phyloP scores from a whole-genome alignment of 305 asterid genomes.

The Fraxinus ornus region DNA sequence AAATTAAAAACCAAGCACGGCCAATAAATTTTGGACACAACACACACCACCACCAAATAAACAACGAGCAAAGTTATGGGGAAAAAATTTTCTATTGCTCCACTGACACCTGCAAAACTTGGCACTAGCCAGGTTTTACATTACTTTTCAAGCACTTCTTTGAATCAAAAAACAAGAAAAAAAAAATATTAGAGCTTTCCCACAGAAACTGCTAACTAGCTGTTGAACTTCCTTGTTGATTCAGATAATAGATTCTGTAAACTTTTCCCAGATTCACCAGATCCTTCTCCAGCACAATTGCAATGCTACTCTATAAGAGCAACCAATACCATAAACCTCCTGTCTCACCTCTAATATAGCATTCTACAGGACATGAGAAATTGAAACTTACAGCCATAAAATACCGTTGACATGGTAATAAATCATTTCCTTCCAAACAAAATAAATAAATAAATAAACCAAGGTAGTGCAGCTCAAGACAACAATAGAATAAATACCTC shows the following conservation, averaged over 20 bases:
- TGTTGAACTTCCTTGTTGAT: not conserved
- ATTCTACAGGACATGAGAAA: not conserved
- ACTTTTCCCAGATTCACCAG: not conserved
- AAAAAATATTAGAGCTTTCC: not conserved
- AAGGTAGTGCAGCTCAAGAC: slow-evolving; percentile 14
- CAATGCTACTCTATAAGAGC: not conserved
- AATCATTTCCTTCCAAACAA: slow-evolving; percentile 14
- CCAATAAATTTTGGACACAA: not conserved
- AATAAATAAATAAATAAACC: not conserved
- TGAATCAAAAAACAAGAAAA: not conserved
- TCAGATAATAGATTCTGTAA: not conserved
- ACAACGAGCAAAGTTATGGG: not conserved
- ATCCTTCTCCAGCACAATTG: not conserved
- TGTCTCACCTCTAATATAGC: not conserved
- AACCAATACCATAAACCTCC: slow-evolving; percentile 2
- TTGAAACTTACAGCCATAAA: not conserved
- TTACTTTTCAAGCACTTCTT: not conserved
- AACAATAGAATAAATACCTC: slow-evolving; percentile 56
- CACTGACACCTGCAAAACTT: not conserved
- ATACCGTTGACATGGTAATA: not conserved
- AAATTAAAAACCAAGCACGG: not conserved
- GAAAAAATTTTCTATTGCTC: not conserved
- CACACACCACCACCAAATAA: not conserved
- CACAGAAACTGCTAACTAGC: not conserved
- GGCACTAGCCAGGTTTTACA: not conserved